Percentiles rank a stretch among this genome's conserved stretches.
Evolutionary conservation across 805 yeast species (phyloP).

Genomic region (Kodamaea kaohsiungensis): DNA sequence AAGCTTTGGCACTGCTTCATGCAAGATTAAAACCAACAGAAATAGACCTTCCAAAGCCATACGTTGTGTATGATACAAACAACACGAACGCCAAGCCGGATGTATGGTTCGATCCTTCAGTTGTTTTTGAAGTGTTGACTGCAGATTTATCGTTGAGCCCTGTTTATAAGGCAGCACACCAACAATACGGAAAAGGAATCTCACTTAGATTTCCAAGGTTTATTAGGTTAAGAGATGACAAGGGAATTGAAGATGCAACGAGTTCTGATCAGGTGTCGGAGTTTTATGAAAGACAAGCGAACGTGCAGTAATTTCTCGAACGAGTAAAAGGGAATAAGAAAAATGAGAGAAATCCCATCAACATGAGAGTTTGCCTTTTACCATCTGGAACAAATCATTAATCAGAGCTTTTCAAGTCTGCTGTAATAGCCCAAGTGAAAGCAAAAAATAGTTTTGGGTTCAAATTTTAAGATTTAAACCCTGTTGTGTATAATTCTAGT

Average conservation of each 20-base stretch:
- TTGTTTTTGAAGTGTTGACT: conserved; percentile 82
- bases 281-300: conserved; percentile 74
- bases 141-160: conserved; percentile 92
- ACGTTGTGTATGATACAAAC: conserved; percentile 60
- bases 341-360: too few relatives aligned
- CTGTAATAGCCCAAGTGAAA: too few relatives aligned
- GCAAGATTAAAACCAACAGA: conserved; percentile 68
- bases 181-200: conserved; percentile 75
- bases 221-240: conserved; percentile 80
- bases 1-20: conserved; percentile 61
- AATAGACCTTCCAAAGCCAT: conserved; percentile 61
- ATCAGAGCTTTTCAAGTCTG: too few relatives aligned
- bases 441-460: too few relatives aligned
- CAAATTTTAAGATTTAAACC: too few relatives aligned
- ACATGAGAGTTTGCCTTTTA: too few relatives aligned
- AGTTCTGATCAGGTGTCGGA: conserved; percentile 81
- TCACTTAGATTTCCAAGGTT: conserved; percentile 90
- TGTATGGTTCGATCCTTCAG: conserved; percentile 90
- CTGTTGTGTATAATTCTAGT: too few relatives aligned
- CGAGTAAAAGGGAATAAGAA: not conserved
- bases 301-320: conserved; percentile 19
- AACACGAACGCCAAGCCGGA: conserved; percentile 76
- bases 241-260: conserved; percentile 83
- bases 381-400: too few relatives aligned
- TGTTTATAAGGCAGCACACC: conserved; percentile 79